phyloP scores from a whole-genome alignment of 2,329 filamentous ascomycete genomes.

The Hypoxylon sp. region DNA sequence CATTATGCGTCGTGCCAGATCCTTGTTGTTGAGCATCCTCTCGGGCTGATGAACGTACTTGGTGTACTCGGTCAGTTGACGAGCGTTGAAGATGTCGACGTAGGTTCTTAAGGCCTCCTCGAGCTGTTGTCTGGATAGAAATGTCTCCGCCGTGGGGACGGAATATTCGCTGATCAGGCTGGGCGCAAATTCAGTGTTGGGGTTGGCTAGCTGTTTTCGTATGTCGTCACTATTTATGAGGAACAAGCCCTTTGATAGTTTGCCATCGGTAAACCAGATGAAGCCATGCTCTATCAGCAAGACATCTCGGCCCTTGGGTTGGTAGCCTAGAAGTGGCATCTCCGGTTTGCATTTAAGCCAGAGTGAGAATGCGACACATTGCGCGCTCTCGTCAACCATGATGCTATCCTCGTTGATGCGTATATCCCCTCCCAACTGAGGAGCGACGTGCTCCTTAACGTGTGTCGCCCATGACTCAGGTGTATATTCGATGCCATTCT shows the following conservation, averaged over 20 bases:
- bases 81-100: constrained; percentile 33
- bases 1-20: constrained; percentile 29
- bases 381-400: constrained; percentile 34
- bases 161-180: constrained; percentile 36
- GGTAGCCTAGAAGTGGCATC: constrained; percentile 34
- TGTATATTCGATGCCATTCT: constrained; percentile 40
- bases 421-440: constrained; percentile 30
- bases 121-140: constrained; percentile 30
- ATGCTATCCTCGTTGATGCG: constrained; percentile 38
- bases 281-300: constrained; percentile 36
- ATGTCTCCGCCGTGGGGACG: constrained; percentile 15
- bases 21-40: constrained; percentile 34
- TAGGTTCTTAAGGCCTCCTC: constrained; percentile 31
- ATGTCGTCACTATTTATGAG: constrained; percentile 42
- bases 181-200: constrained; percentile 22
- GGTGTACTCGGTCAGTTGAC: constrained; percentile 26
- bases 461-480: constrained; percentile 33
- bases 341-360: constrained; percentile 38
- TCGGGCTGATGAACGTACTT: constrained; percentile 37
- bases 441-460: constrained; percentile 30
- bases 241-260: constrained; percentile 36
- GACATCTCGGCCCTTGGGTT: constrained; percentile 36
- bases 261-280: constrained; percentile 40
- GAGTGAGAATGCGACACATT: constrained; percentile 34
- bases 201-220: constrained; percentile 37